Percentiles rank a stretch among this genome's conserved stretches.
phyloP scores from a whole-genome alignment of 2,329 filamentous ascomycete species.

The Penicillium sp. region DNA sequence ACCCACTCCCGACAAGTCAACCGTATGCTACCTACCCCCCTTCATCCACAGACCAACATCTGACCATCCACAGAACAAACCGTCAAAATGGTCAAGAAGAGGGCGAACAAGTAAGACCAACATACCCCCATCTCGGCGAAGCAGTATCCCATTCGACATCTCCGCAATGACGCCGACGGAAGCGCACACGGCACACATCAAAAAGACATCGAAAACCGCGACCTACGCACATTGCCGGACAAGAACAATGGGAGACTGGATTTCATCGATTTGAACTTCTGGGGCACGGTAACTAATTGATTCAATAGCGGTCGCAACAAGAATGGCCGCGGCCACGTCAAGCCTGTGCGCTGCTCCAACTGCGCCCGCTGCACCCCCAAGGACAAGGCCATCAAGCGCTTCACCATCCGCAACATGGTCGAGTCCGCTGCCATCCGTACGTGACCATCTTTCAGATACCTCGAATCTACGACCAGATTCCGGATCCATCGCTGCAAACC shows the following conservation, averaged over 20 bases:
- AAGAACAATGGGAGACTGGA: slow-evolving; percentile 21
- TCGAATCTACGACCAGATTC: neutral
- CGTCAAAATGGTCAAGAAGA: slow-evolving; percentile 73
- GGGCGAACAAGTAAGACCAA: slow-evolving; percentile 66
- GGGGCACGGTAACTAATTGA: slow-evolving; percentile 22
- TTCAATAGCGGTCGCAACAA: slow-evolving; percentile 88
- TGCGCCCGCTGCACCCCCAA: slow-evolving; percentile 91
- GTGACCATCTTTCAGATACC: slow-evolving; percentile 45
- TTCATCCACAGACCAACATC: slow-evolving; percentile 24
- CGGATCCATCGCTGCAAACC: neutral
- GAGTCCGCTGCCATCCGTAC: slow-evolving; percentile 99
- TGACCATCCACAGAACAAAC: slow-evolving; percentile 44
- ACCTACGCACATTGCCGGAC: slow-evolving; percentile 22
- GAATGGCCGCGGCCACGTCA: slow-evolving; percentile 99
- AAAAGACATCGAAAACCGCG: slow-evolving; percentile 7
- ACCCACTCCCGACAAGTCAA: slow-evolving; percentile 43
- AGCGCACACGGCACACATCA: slow-evolving; percentile 6
- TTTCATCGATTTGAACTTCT: slow-evolving; percentile 9
- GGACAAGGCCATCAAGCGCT: slow-evolving; percentile 99
- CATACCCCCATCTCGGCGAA: slow-evolving; percentile 23
- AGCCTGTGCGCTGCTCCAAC: slow-evolving; percentile 94
- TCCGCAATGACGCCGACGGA: slow-evolving; percentile 28
- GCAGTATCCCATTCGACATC: slow-evolving; percentile 29
- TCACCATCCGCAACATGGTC: slow-evolving; percentile 99
- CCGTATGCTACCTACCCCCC: slow-evolving; percentile 35